These are phyloP conservation scores for Kodamaea alishanica DNA, from an alignment of 1,139 yeast genomes.

Conservation along the genomic window DNA sequence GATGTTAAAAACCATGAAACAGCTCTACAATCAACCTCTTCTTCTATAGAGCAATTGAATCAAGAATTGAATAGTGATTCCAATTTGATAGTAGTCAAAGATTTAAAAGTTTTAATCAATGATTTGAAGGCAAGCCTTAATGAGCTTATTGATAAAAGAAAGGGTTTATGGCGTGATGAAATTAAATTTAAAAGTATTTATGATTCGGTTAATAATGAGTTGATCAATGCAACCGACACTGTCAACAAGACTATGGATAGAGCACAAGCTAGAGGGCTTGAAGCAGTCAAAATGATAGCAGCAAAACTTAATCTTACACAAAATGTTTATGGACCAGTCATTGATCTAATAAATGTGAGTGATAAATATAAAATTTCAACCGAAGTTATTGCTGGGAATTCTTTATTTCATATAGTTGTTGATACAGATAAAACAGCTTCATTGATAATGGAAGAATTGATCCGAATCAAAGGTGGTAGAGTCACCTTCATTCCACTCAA, in stretches of 20 bases:
- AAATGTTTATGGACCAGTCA: slow-evolving; percentile 79
- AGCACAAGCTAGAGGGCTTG: slow-evolving; percentile 64
- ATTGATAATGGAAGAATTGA: slow-evolving; percentile 69
- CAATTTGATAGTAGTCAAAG: slow-evolving; percentile 17
- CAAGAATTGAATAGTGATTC: slow-evolving; percentile 25
- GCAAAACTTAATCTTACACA: slow-evolving; percentile 49
- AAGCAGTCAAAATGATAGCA: slow-evolving; percentile 60
- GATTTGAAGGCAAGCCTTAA: slow-evolving; percentile 38
- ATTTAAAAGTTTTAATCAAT: slow-evolving; percentile 34
- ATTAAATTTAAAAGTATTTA: slow-evolving; percentile 54
- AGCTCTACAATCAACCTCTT: slow-evolving; percentile 19
- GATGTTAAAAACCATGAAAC: slow-evolving; percentile 19
- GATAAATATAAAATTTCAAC: slow-evolving; percentile 83
- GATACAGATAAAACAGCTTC: slow-evolving; percentile 86
- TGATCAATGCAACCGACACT: slow-evolving; percentile 53
- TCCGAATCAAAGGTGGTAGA: slow-evolving; percentile 71
- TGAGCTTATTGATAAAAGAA: slow-evolving; percentile 62
- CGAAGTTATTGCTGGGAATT: slow-evolving; percentile 84
- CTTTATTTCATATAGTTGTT: slow-evolving; percentile 85
- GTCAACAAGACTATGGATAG: slow-evolving; percentile 75
- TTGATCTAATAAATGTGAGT: slow-evolving; percentile 75
- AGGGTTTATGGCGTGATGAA: slow-evolving; percentile 77
- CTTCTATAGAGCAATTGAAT: slow-evolving; percentile 41
- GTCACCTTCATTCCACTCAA: slow-evolving; percentile 90
- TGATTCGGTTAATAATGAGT: slow-evolving; percentile 54